phyloP scores from a whole-genome alignment of 345 rosid species.

The Arabidopsis thaliana region TAIR10.1 NC_003071.7:19462501-19463000 shows the following conservation, averaged over 20 bases:
- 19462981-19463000: conserved; percentile 7
- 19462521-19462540: conserved; percentile 43
- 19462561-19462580: conserved; percentile 38
- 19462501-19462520: conserved; percentile 20
- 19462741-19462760: conserved; percentile 39
- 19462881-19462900: conserved; percentile 30
- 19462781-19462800: not conserved
- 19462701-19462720: conserved; percentile 28
- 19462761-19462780: conserved; percentile 16
- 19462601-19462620: not conserved
- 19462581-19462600: too few species aligned
- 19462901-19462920: conserved; percentile 23
- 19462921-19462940: conserved; percentile 15
- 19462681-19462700: conserved; percentile 29
- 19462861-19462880: conserved; percentile 12
- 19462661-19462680: not conserved
- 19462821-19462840: conserved; percentile 34
- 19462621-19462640: conserved; percentile 12
- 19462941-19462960: not conserved
- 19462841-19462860: conserved; percentile 3
- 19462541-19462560: conserved; percentile 39
- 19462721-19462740: conserved; percentile 18
- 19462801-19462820: conserved; percentile 36
- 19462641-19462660: not conserved
- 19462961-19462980: not conserved